A percentile compares a stretch with the other conserved stretches of the same genome.
phyloP scores from a whole-genome alignment of 2,329 filamentous ascomycete genomes.

The Bipolaris sorokiniana region DNA sequence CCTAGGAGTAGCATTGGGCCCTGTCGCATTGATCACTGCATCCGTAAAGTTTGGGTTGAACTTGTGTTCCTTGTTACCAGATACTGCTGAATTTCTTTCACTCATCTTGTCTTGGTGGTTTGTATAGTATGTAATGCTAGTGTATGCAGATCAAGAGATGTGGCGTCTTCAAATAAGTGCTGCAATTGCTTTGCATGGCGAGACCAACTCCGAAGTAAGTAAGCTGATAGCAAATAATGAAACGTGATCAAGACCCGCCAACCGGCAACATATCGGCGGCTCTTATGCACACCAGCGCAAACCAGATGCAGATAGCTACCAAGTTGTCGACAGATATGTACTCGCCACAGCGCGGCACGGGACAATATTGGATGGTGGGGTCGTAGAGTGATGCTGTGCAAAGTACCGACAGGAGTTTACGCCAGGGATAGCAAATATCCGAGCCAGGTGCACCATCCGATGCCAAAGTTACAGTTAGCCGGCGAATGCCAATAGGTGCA shows the following conservation, averaged over 20 bases:
- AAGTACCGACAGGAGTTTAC: slow-evolving; percentile 23
- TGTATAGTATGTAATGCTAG: not conserved
- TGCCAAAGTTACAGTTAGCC: not conserved
- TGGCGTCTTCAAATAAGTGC: not conserved
- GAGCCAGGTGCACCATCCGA: slow-evolving; percentile 30
- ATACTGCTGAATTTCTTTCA: slow-evolving; percentile 13
- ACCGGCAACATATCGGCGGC: slow-evolving; percentile 9
- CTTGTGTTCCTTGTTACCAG: slow-evolving; percentile 38
- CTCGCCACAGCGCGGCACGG: not conserved
- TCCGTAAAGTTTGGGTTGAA: slow-evolving; percentile 80
- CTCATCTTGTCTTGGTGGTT: slow-evolving; percentile 1
- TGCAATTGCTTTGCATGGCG: not conserved
- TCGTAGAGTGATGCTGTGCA: slow-evolving; percentile 12
- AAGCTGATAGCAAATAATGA: not conserved
- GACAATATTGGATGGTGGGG: slow-evolving; percentile 17
- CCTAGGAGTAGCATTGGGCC: slow-evolving; percentile 69
- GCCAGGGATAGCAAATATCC: slow-evolving; percentile 14
- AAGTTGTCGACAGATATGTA: not conserved
- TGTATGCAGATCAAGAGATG: not conserved
- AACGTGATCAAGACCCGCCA: not conserved
- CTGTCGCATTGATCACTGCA: slow-evolving; percentile 74
- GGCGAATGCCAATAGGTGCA: not conserved
- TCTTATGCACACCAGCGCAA: slow-evolving; percentile 5
- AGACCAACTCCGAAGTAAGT: slow-evolving; percentile 1
- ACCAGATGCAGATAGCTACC: not conserved